These are phyloP conservation scores for Trametes sp. DNA, from an alignment of 1,284 basidiomycete genomes.

Conservation along the genomic window DNA sequence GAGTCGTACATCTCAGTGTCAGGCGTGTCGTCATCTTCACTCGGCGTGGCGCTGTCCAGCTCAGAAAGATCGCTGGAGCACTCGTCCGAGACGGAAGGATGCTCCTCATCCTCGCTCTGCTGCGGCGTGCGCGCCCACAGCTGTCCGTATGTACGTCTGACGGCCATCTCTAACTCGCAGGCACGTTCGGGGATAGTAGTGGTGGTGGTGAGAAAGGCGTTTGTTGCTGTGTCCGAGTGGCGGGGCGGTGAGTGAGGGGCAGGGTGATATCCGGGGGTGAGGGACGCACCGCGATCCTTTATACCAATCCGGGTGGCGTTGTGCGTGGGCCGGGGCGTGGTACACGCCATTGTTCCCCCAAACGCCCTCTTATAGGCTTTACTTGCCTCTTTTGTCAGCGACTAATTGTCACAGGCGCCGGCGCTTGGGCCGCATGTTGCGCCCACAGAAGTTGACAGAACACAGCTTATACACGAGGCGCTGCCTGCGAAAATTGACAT, in stretches of 20 bases:
- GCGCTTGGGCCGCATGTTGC: conserved; percentile 13
- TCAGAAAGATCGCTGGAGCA: conserved; percentile 30
- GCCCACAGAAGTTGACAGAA: conserved; percentile 11
- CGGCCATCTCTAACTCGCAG: conserved; percentile 9
- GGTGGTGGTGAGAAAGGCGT: conserved; percentile 5
- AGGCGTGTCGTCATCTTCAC: conserved; percentile 29
- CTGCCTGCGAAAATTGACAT: neutral
- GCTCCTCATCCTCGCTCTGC: conserved; percentile 26
- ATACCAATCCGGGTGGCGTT: conserved; percentile 22
- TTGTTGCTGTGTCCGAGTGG: conserved; percentile 13
- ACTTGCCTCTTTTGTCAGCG: conserved; percentile 19
- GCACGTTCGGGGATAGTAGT: neutral
- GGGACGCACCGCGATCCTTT: conserved; percentile 15
- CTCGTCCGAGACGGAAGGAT: conserved; percentile 4
- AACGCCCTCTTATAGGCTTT: conserved; percentile 14
- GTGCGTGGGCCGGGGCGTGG: conserved; percentile 18
- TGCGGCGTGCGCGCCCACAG: conserved; percentile 19
- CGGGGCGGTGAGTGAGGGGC: conserved; percentile 7
- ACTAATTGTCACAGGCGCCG: conserved; percentile 22
- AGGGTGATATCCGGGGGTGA: conserved; percentile 1
- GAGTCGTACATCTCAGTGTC: conserved; percentile 37
- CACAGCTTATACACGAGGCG: conserved; percentile 17
- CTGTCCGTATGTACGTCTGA: conserved; percentile 13
- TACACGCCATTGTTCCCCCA: conserved; percentile 18
- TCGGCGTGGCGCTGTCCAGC: conserved; percentile 17